Base-by-base conservation (phyloP, 2,329 filamentous ascomycete genomes). In the Trichoderma cornu-damae region DNA sequence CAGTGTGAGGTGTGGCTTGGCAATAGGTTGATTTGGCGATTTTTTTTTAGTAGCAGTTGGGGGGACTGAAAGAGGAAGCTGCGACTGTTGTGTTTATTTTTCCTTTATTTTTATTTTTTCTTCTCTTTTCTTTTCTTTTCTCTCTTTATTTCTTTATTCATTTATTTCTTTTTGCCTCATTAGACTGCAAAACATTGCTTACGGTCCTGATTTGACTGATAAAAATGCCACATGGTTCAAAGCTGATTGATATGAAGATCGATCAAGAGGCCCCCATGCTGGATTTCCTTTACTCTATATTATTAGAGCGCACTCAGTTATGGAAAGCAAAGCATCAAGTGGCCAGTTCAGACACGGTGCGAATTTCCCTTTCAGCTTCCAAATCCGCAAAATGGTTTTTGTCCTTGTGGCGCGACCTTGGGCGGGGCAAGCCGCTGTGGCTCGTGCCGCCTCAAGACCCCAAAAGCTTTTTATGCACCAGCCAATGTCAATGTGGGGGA, bases 401-500 rank as follows among this genome's bases (percentile, higher is more conserved):
- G 11, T 34, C 26, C 42, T 50, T 63, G 66, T 68, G 66, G 66
- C 66, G 62, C 60, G 61, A 67, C 65, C 65, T 66, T 30, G 34
- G 24, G 60, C 34, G 59, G 59, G 59, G 58, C 58, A 48, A 8
- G 5, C 16, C 24, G 18, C 38, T 51, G 58, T 53, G 52, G 46
- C 44, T 59, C n/a, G 57, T 44, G 51, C 26, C 1, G 35, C 35
- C 18, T 28, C 12, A 18, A 57, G 55, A 35, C 42, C 28, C 24
- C 40, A 52, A 47, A n/a, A n/a, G n/a, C n/a, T 16, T 53, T 50
- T 35, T 47, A 51, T 60, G 35, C 11, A 22, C 49, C 3, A 42
- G 24, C n/a, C 32, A 18, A 22, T 53, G 50, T 44, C 42, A 28
- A 43, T 47, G 42, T 53, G 55, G 46, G 37, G 34, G 34, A 38